Percentiles rank a stretch among this genome's conserved stretches.
phyloP scores from a whole-genome alignment of 1,139 yeast genomes.

The Casaregolazyma lundiana region DNA sequence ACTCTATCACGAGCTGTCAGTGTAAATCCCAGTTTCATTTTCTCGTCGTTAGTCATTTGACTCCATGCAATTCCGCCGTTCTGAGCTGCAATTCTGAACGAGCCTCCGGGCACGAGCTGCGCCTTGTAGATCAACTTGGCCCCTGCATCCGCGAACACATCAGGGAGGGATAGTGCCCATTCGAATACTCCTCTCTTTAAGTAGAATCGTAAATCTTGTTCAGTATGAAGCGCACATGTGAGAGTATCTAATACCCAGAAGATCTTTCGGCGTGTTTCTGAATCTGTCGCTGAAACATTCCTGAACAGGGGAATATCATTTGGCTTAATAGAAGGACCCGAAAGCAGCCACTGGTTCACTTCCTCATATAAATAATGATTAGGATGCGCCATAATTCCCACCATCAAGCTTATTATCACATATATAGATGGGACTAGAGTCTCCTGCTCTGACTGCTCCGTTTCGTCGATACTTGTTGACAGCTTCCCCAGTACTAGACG shows the following conservation, averaged over 20 bases:
- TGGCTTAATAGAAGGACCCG: conserved; percentile 49
- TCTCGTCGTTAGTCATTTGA: conserved; percentile 38
- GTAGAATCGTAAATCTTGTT: conserved; percentile 50
- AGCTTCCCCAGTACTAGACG: conserved; percentile 60
- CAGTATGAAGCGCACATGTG: conserved; percentile 42
- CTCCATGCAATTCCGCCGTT: conserved; percentile 60
- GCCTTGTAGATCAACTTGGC: conserved; percentile 45
- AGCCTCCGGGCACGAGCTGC: conserved; percentile 56
- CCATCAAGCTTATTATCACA: conserved; percentile 47
- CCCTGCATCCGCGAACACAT: conserved; percentile 34
- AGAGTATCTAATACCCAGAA: conserved; percentile 61
- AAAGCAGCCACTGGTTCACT: conserved; percentile 39
- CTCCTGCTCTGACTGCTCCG: conserved; percentile 14
- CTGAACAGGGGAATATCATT: conserved; percentile 64
- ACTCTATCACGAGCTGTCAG: background rate
- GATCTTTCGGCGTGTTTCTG: conserved; percentile 58
- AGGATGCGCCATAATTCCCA: conserved; percentile 59
- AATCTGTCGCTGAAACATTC: conserved; percentile 36
- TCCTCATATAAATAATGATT: conserved; percentile 70
- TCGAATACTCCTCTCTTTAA: conserved; percentile 57
- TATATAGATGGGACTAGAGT: conserved; percentile 41
- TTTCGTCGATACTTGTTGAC: conserved; percentile 38
- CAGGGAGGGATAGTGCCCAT: conserved; percentile 52
- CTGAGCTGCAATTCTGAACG: conserved; percentile 57
- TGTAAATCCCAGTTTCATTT: background rate